Base-by-base conservation (phyloP, 345 rosid genomes). In the Brassica cretica region DNA sequence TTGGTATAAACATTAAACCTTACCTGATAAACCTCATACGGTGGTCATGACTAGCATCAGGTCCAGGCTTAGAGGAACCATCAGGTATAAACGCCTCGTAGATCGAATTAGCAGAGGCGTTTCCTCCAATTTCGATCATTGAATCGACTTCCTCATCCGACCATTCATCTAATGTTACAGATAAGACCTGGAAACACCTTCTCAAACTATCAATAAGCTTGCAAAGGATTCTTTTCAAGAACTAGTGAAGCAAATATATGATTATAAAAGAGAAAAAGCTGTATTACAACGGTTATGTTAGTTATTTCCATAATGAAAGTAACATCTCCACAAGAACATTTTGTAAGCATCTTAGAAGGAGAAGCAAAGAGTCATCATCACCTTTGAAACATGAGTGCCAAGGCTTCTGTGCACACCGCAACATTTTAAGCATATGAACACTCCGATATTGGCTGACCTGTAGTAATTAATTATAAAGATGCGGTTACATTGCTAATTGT, bases 391-490 rank as follows among this genome's bases (percentile, higher is more conserved):
- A 72, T 93, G 97, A n/a, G 92, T 80, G 69, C 99, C 98, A 79
- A 93, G 93, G 85, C 98, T 91, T 89, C 98, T 90, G 84, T 96
- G 99, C 55, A 91, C 96, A 58, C 96, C 94, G 49, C 98, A 91
- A 75, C 99, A 96, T 88, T 96, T 96, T 85, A 96, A 84, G 87
- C 99, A 96, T 73, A 96, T 76, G 76, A 96, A 96, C 64, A 96
- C 99, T 76, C 99, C 99, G 65, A 96, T 93, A 77, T 96, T 96
- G 60, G 93, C 93, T 44, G 99, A 96, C 85, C 99, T 96, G 96
- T 66, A 87, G 66, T 5, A 69, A 27, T 11, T 49, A 2, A 73
- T 78, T 61, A 64, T 32, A 24, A 16, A 64, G 32, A 46, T 5
- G 35, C n/a, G 7, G 7, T 14, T 35, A 18, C 53, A 66, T 66